phyloP scores from a whole-genome alignment of 225 moss, liverwort and hornwort genomes.

The Straminergon stramineum region DNA sequence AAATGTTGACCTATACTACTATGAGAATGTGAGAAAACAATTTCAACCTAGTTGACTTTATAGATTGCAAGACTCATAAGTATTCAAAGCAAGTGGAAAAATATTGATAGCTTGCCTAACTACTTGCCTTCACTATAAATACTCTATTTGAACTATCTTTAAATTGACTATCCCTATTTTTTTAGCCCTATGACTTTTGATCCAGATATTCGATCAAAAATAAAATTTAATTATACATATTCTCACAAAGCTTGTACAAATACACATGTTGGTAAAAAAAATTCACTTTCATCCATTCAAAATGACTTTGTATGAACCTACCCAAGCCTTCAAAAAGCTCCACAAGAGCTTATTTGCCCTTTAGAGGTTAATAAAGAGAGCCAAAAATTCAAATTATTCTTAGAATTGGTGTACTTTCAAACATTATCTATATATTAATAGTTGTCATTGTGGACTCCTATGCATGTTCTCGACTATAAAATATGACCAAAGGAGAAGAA shows the following conservation, averaged over 20 bases:
- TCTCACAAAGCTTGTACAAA: background rate
- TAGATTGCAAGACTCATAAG: background rate
- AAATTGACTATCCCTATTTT: background rate
- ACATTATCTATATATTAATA: background rate
- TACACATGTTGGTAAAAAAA: background rate
- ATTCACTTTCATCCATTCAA: background rate
- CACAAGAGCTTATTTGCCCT: accelerated
- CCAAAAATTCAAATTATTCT: background rate
- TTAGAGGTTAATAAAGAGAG: accelerated
- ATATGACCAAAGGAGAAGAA: background rate
- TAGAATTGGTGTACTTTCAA: background rate
- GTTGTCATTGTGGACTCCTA: accelerated
- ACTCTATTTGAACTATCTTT: accelerated
- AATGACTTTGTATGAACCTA: background rate
- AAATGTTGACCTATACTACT: background rate
- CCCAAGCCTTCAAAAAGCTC: background rate
- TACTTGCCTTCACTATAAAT: background rate
- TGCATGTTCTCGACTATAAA: accelerated
- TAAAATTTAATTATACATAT: too few species aligned
- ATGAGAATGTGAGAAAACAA: accelerated
- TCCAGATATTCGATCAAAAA: accelerated
- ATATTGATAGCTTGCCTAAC: background rate
- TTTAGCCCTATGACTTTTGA: background rate
- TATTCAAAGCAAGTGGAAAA: background rate
- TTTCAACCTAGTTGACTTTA: background rate